phyloP scores from a whole-genome alignment of 2,329 filamentous ascomycete species.

The Fusarium buxicola region DNA sequence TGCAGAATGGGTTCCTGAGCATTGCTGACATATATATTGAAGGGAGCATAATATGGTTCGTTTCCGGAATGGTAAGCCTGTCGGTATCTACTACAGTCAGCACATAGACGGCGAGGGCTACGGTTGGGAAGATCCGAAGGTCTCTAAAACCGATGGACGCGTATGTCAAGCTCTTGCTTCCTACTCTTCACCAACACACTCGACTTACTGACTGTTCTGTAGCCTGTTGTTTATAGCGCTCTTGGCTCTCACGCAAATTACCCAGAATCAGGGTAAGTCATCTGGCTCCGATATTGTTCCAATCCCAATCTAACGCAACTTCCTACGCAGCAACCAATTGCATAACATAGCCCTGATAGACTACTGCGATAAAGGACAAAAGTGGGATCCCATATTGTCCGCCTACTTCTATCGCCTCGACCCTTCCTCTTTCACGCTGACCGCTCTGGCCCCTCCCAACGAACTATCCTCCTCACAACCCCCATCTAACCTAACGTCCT shows the following conservation, averaged over 20 bases:
- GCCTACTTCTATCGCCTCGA: conserved; percentile 53
- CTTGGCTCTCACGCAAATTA: conserved; percentile 53
- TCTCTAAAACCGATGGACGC: conserved; percentile 43
- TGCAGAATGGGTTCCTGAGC: accelerated
- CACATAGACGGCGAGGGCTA: conserved; percentile 43
- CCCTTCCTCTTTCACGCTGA: conserved; percentile 40
- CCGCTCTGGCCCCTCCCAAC: conserved; percentile 27
- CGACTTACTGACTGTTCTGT: conserved; percentile 1
- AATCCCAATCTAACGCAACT: not conserved
- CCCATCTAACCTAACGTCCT: conserved; percentile 47
- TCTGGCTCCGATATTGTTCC: accelerated
- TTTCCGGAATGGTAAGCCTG: conserved; percentile 43
- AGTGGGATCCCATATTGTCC: conserved; percentile 51
- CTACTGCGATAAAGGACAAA: conserved; percentile 49
- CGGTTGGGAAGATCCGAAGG: conserved; percentile 45
- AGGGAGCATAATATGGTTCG: conserved; percentile 47
- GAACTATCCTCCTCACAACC: conserved; percentile 8
- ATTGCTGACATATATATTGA: not conserved
- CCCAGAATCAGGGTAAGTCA: conserved; percentile 43
- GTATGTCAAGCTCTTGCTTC: conserved; percentile 31
- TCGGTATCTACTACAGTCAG: conserved; percentile 47
- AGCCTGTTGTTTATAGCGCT: conserved; percentile 52
- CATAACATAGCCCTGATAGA: conserved; percentile 50
- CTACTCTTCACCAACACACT: too few species aligned
- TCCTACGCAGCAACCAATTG: conserved; percentile 44